Percentiles rank a stretch among this genome's conserved stretches.
Evolutionary conservation across 2,329 filamentous ascomycete species (phyloP).

Genomic region (Fusarium pilosicola): DNA sequence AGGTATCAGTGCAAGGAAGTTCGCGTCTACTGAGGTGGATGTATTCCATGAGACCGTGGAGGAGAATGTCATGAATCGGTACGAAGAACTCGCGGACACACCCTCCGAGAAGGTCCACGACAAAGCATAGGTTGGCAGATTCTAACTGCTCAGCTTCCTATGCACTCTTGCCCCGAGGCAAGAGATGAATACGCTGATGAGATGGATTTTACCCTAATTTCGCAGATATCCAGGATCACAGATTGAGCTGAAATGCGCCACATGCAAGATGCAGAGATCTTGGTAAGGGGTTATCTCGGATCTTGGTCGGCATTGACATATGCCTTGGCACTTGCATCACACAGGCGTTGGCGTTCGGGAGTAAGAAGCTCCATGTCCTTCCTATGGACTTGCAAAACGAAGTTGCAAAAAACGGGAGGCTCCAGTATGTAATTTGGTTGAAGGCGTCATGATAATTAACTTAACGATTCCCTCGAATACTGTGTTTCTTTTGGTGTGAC

Average conservation of each 20-base stretch:
- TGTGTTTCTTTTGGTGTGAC: neutral
- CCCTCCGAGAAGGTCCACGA: constrained; percentile 26
- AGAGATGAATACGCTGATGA: neutral
- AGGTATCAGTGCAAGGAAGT: constrained; percentile 76
- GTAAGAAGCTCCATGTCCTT: neutral
- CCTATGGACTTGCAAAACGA: neutral
- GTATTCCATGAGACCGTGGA: constrained; percentile 65
- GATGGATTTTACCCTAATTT: neutral
- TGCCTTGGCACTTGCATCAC: constrained; percentile 20
- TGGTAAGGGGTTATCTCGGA: constrained; percentile 43
- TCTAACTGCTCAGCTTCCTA: neutral
- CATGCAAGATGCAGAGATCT: constrained; percentile 32
- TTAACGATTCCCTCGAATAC: constrained; percentile 6
- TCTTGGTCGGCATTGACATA: constrained; percentile 38
- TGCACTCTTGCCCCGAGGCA: neutral
- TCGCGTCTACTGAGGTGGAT: constrained; percentile 67
- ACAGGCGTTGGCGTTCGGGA: constrained; percentile 25
- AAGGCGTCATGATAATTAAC: constrained; percentile 8
- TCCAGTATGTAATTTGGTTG: neutral
- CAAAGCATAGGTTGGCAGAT: constrained; percentile 24
- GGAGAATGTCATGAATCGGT: constrained; percentile 58
- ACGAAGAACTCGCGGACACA: constrained; percentile 51
- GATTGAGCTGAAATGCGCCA: constrained; percentile 9
- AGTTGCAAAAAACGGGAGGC: neutral
- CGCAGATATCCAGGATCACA: neutral